phyloP scores from a whole-genome alignment of 2,329 filamentous ascomycete species.

The Sordariomycetes sp. region DNA sequence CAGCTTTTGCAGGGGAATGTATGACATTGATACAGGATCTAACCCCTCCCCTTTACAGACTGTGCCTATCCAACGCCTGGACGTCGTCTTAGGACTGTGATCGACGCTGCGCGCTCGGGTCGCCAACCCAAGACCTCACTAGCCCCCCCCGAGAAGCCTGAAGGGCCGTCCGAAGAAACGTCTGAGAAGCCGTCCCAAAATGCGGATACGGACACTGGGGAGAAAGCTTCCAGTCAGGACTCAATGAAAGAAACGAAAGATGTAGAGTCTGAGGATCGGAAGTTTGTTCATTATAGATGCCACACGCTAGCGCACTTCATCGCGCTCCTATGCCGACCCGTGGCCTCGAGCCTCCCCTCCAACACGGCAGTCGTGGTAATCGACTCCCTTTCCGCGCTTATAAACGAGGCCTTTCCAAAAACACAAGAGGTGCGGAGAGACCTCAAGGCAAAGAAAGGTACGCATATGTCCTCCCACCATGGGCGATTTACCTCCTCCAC shows the following conservation, averaged over 20 bases:
- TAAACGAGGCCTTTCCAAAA: slow-evolving; percentile 66
- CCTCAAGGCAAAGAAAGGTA: slow-evolving; percentile 26
- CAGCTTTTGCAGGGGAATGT: background rate
- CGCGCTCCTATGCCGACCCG: slow-evolving; percentile 59
- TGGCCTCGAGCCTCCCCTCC: slow-evolving; percentile 44
- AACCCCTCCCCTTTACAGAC: slow-evolving; percentile 12
- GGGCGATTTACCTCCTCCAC: background rate
- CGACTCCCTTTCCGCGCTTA: slow-evolving; percentile 62
- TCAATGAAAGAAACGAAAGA: background rate
- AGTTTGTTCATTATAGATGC: slow-evolving; percentile 35
- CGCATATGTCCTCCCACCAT: background rate
- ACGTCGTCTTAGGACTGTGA: slow-evolving; percentile 19
- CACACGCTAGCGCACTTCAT: slow-evolving; percentile 59
- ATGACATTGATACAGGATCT: background rate
- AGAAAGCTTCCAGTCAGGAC: background rate
- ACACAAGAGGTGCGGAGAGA: slow-evolving; percentile 23
- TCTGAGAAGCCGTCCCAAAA: too few relatives aligned
- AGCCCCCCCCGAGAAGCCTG: background rate
- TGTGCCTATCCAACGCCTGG: slow-evolving; percentile 25
- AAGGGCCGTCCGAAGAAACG: too few relatives aligned
- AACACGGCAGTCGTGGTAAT: slow-evolving; percentile 59
- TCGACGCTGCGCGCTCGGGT: slow-evolving; percentile 6
- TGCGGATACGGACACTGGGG: background rate
- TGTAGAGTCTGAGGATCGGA: slow-evolving; percentile 9
- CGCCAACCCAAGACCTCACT: background rate